Conservation (phyloP, 2,329 filamentous ascomycete genomes). For the Zymoseptoria pseudotritici region DNA sequence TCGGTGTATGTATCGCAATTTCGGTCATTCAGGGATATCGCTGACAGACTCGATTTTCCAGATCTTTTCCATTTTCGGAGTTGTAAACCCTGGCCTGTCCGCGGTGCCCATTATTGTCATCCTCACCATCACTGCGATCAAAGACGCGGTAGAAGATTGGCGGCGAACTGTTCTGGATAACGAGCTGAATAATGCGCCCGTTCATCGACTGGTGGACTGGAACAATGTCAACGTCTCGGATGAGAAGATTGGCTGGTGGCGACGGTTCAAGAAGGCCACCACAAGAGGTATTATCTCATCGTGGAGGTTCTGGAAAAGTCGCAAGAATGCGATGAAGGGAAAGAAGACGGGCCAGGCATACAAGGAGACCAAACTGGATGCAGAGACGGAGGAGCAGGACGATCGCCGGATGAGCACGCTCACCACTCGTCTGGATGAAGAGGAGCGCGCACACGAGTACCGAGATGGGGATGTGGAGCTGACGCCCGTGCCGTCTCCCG, state of each 20-base stretch:
- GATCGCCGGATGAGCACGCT: constrained; percentile 43
- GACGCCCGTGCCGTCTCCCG: constrained; percentile 82
- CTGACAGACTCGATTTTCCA: constrained; percentile 9
- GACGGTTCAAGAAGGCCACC: constrained; percentile 81
- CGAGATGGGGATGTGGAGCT: constrained; percentile 73
- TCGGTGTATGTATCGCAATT: constrained; percentile 61
- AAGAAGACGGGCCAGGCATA: constrained; percentile 41
- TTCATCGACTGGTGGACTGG: constrained; percentile 83
- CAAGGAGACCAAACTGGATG: constrained; percentile 41
- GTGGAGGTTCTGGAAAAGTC: constrained; percentile 41
- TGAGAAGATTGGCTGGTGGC: constrained; percentile 79
- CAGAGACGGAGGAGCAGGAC: constrained; percentile 39
- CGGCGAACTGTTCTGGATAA: constrained; percentile 84
- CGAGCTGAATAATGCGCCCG: constrained; percentile 90
- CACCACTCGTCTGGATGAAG: constrained; percentile 39
- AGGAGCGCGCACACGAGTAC: constrained; percentile 32
- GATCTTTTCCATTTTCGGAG: constrained; percentile 96
- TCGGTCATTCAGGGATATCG: neutral
- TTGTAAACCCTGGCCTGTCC: constrained; percentile 79
- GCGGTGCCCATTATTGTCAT: constrained; percentile 91
- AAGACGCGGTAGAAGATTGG: constrained; percentile 94
- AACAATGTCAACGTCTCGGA: constrained; percentile 88
- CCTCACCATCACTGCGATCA: constrained; percentile 77
- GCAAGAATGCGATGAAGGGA: constrained; percentile 34
- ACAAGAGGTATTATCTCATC: constrained; percentile 54